Percentiles rank a stretch among this genome's conserved stretches.
Conservation (phyloP, 371 early-diverging fungal species). For the Mucor indicus region DNA sequence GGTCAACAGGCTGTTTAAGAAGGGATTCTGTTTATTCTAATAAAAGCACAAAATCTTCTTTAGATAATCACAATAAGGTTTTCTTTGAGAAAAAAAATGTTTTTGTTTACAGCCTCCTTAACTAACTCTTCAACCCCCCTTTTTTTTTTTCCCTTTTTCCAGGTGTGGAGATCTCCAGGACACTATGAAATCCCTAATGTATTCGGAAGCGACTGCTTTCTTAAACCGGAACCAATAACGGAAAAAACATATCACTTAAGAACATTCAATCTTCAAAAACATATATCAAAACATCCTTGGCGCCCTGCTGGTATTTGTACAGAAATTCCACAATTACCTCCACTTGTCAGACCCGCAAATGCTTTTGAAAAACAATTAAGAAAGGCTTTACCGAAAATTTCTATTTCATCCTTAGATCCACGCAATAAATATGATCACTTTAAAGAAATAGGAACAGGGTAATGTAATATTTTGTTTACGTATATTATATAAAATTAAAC, state of each 20-base stretch:
- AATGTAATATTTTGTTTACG: too few species aligned
- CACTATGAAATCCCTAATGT: constrained; percentile 47
- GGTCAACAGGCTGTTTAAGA: constrained; percentile 44
- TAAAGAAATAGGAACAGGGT: constrained; percentile 54
- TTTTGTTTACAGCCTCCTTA: too few species aligned
- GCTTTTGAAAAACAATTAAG: constrained; percentile 39
- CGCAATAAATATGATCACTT: constrained; percentile 41
- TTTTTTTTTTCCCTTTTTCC: too few species aligned
- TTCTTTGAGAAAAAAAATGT: neutral
- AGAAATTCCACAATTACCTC: constrained; percentile 44
- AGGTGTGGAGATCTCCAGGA: constrained; percentile 48
- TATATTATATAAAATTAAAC: neutral
- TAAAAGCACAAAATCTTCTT: constrained; percentile 16
- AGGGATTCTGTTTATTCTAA: constrained; percentile 31
- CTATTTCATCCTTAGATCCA: constrained; percentile 40
- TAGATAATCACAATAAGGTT: neutral
- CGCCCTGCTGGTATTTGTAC: constrained; percentile 33
- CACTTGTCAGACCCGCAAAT: constrained; percentile 35
- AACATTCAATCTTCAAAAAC: constrained; percentile 30
- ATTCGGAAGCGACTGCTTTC: constrained; percentile 39
- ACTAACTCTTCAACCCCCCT: too few species aligned
- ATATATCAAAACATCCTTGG: constrained; percentile 50
- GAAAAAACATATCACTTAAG: constrained; percentile 31
- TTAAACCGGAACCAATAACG: constrained; percentile 36
- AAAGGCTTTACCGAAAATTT: constrained; percentile 39